These are phyloP conservation scores for Euphorbia pulcherrima DNA, from an alignment of 345 rosid genomes.

Conservation along the genomic window DNA sequence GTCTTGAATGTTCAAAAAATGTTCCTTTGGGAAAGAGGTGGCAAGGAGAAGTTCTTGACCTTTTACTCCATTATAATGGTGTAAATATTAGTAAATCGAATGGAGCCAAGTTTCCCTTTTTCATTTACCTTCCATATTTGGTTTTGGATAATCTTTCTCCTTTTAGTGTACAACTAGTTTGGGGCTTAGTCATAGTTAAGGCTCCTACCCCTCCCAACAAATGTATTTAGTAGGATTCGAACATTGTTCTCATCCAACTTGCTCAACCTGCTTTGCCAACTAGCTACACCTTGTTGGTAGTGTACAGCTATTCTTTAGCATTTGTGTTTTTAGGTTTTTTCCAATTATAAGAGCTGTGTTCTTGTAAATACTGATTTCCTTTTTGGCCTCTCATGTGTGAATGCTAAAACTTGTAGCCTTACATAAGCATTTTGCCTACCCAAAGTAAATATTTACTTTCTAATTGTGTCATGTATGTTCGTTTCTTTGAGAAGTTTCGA, in stretches of 20 bases:
- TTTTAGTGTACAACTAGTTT: background rate
- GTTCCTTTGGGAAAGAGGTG: background rate
- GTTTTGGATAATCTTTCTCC: background rate
- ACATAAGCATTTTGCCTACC: background rate
- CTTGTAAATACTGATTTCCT: background rate
- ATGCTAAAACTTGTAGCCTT: background rate
- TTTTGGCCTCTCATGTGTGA: background rate
- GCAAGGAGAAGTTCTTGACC: too few relatives aligned
- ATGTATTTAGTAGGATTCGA: too few relatives aligned
- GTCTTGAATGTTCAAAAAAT: background rate
- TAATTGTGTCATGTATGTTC: background rate
- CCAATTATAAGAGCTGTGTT: background rate
- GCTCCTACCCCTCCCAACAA: too few relatives aligned
- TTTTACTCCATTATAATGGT: background rate
- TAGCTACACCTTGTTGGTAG: too few relatives aligned
- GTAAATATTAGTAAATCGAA: background rate
- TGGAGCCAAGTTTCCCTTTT: background rate
- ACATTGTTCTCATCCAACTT: too few relatives aligned
- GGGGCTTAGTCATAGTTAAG: too few relatives aligned
- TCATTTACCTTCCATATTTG: background rate
- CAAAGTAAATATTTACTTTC: background rate
- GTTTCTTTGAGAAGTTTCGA: background rate
- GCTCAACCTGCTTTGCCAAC: too few relatives aligned
- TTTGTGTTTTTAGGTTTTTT: background rate
- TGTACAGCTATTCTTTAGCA: background rate